Base-by-base conservation (phyloP, 2,329 filamentous ascomycete genomes). In the Fusarium sp. region DNA sequence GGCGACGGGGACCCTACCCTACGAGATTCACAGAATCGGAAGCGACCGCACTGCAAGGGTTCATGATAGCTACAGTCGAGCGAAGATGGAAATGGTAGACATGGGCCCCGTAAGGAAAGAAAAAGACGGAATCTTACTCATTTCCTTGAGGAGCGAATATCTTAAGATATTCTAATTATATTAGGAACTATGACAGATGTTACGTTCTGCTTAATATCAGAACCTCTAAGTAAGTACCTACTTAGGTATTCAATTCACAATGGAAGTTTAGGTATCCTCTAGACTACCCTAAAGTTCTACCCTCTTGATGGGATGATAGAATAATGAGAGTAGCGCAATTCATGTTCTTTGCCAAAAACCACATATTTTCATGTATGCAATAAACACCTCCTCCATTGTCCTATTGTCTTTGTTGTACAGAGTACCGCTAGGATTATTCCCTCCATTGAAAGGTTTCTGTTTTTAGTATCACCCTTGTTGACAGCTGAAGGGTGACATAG, bases 31-130 rank as follows among this genome's bases (percentile, higher is more conserved):
- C 47, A 61, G 44, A 41, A 39, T 29, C 70, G 68, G 70, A 73
- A 68, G 49, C 57, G 53, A 68, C 70, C 70, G 70, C 43, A 12
- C 49, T 46, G 26, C 54, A 53, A 63, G 55, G 44, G 46, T 66
- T 44, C 15, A 48, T 65, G 55, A 65, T 63, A 48, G 26, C 38
- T 31, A 16, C 43, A 49, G 59, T 58, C n/a, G n/a, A n/a, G n/a
- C n/a, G 50, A 50, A 39, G 37, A 57, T 38, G 37, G 47, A 12
- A 28, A 28, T 50, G 24, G 13, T 35, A 16, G 13, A 35, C 16
- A n/a, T 8, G 33, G 5, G 33, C 16, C 16, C n/a, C 8, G 16
- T 8, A 6, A 10, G 16, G 33, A 10, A 10, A 35, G 8, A 10
- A 35, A 15, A 10, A 9, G 33, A 35, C 9, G 8, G 16, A 18